These are phyloP conservation scores for Trapa incisa DNA, from an alignment of 345 rosid species.

Conservation along the genomic window DNA sequence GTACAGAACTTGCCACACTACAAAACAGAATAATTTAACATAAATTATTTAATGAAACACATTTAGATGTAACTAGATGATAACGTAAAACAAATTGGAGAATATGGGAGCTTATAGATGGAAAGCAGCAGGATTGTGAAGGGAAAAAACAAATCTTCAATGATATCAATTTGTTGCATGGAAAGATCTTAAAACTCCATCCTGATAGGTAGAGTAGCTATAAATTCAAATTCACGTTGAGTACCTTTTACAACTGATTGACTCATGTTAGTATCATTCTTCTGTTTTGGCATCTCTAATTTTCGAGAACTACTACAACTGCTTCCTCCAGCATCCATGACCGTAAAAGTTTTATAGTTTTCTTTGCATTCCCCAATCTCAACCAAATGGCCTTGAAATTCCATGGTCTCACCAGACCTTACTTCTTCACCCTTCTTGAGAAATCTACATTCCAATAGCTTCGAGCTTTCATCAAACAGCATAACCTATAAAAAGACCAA, in stretches of 20 bases:
- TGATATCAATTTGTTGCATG: not conserved
- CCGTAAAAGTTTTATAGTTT: constrained; percentile 6
- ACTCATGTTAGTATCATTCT: not conserved
- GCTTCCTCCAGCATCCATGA: constrained; percentile 7
- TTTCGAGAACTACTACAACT: constrained; percentile 6
- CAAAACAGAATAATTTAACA: not conserved
- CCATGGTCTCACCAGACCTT: constrained; percentile 29
- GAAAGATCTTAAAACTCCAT: not conserved
- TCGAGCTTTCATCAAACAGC: constrained; percentile 38
- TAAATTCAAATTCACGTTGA: not conserved
- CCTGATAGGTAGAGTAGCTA: not conserved
- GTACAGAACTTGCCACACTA: constrained; percentile 57
- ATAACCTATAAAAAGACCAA: constrained; percentile 20
- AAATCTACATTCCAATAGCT: constrained; percentile 29
- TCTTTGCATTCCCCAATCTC: constrained; percentile 29
- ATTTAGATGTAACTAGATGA: not conserved
- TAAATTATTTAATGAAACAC: no score
- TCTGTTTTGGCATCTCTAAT: constrained; percentile 7
- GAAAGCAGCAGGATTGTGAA: not conserved
- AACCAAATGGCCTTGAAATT: constrained; percentile 39
- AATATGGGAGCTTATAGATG: not conserved
- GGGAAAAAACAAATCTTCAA: not conserved
- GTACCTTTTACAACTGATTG: constrained; percentile 5
- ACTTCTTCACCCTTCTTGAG: constrained; percentile 39
- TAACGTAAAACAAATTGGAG: not conserved